A percentile compares a stretch with the other conserved stretches of the same genome.
Evolutionary conservation across 805 yeast species (phyloP).

Genomic region (Candida yuanshanica): DNA sequence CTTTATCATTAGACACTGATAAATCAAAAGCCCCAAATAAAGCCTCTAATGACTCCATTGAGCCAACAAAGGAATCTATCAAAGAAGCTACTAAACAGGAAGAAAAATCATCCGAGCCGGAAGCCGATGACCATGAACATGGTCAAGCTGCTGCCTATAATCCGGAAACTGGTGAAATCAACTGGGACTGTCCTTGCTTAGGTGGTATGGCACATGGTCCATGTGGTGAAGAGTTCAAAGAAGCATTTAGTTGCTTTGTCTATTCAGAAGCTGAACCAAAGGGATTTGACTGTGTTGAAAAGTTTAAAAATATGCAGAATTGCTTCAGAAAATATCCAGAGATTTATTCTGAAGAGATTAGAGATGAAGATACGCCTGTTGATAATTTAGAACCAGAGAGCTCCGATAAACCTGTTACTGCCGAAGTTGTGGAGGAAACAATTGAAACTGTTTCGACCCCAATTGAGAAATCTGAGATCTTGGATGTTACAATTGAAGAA

Average conservation of each 20-base stretch:
- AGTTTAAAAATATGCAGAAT: slow-evolving; percentile 86
- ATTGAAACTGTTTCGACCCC: slow-evolving; percentile 5
- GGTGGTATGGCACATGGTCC: slow-evolving; percentile 99
- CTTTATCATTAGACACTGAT: slow-evolving; percentile 16
- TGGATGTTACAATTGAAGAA: neutral
- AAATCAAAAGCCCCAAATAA: slow-evolving; percentile 3
- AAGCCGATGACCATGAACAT: slow-evolving; percentile 29
- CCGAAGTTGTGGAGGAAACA: slow-evolving; percentile 6
- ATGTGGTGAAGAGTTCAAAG: slow-evolving; percentile 93
- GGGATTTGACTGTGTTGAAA: slow-evolving; percentile 91
- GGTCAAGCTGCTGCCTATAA: slow-evolving; percentile 68
- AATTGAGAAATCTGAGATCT: neutral
- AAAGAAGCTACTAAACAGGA: slow-evolving; percentile 3
- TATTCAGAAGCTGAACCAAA: slow-evolving; percentile 93
- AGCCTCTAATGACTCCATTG: slow-evolving; percentile 2
- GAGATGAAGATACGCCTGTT: slow-evolving; percentile 60
- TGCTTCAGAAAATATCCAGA: slow-evolving; percentile 94
- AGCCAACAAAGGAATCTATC: slow-evolving; percentile 1
- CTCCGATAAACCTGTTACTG: slow-evolving; percentile 8
- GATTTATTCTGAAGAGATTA: slow-evolving; percentile 84
- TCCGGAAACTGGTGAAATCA: slow-evolving; percentile 97
- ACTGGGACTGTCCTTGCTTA: slow-evolving; percentile 99
- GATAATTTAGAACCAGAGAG: slow-evolving; percentile 19
- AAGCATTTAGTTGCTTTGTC: slow-evolving; percentile 91
- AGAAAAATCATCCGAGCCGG: slow-evolving; percentile 2